phyloP scores from a whole-genome alignment of 441 rosid species.

The Erodium moschatum region DNA sequence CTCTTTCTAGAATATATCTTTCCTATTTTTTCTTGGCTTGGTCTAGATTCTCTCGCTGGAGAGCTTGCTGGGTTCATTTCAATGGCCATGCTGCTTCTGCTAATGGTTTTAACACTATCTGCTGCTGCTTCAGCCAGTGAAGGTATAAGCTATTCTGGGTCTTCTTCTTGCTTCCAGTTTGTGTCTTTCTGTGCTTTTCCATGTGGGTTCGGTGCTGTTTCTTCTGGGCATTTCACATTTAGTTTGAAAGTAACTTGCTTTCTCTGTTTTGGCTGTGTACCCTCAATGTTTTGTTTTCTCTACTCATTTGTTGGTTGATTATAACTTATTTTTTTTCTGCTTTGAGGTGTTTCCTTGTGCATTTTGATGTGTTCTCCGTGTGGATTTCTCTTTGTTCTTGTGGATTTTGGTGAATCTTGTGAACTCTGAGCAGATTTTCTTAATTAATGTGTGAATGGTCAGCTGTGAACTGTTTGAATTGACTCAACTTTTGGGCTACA shows the following conservation, averaged over 20 bases:
- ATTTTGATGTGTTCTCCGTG: background rate
- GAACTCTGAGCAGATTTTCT: too few relatives aligned
- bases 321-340: too few relatives aligned
- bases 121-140: slow-evolving; percentile 4
- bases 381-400: background rate
- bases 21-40: too few relatives aligned
- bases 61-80: background rate
- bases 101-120: background rate
- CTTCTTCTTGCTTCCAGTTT: background rate
- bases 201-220: too few relatives aligned
- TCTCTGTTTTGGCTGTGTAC: background rate
- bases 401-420: background rate
- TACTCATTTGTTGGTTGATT: background rate
- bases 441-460: too few relatives aligned
- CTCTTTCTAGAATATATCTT: background rate
- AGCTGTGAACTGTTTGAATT: too few relatives aligned
- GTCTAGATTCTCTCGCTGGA: background rate
- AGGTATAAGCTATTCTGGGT: background rate
- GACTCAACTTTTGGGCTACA: too few relatives aligned
- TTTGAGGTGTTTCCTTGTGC: background rate
- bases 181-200: background rate
- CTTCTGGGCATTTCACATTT: too few relatives aligned
- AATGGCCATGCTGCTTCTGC: slow-evolving; percentile 8
- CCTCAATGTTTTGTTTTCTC: background rate
- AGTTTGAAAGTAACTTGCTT: background rate